These are phyloP conservation scores for Basipetospora chlamydospora DNA, from an alignment of 2,329 filamentous ascomycete species.

Conservation along the genomic window DNA sequence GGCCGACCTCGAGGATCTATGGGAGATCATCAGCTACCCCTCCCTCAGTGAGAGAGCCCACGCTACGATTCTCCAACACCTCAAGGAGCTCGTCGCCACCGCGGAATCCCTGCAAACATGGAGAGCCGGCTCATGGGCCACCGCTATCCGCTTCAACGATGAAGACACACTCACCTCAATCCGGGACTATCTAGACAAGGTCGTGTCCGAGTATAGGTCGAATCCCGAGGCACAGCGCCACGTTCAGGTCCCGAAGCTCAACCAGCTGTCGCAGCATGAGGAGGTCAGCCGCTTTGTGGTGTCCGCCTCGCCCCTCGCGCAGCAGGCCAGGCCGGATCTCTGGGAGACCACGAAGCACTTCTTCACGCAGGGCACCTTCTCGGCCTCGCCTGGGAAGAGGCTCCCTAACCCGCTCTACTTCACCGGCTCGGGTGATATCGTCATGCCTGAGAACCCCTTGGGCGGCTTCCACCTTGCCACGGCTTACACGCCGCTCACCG, in stretches of 20 bases:
- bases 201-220: background rate
- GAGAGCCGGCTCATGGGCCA: background rate
- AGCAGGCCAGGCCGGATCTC: conserved; percentile 3
- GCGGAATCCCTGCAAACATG: background rate
- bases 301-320: conserved; percentile 1
- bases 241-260: background rate
- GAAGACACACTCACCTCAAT: conserved; percentile 2
- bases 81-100: background rate
- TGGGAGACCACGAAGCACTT: conserved; percentile 1
- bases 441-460: conserved; percentile 25
- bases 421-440: background rate
- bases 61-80: conserved; percentile 5
- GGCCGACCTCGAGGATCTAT: background rate
- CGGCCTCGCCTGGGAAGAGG: background rate
- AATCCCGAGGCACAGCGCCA: background rate
- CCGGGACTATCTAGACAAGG: conserved; percentile 1
- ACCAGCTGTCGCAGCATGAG: background rate
- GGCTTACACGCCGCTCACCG: conserved; percentile 23
- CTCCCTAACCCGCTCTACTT: conserved; percentile 3
- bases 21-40: background rate
- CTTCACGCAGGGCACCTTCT: background rate
- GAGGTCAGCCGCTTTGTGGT: conserved; percentile 2
- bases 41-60: background rate
- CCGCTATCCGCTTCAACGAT: background rate
- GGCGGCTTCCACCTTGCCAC: conserved; percentile 42